A percentile compares a stretch with the other conserved stretches of the same genome.
phyloP scores from a whole-genome alignment of 1,284 basidiomycete species.

The Quambalaria eucalypti region DNA sequence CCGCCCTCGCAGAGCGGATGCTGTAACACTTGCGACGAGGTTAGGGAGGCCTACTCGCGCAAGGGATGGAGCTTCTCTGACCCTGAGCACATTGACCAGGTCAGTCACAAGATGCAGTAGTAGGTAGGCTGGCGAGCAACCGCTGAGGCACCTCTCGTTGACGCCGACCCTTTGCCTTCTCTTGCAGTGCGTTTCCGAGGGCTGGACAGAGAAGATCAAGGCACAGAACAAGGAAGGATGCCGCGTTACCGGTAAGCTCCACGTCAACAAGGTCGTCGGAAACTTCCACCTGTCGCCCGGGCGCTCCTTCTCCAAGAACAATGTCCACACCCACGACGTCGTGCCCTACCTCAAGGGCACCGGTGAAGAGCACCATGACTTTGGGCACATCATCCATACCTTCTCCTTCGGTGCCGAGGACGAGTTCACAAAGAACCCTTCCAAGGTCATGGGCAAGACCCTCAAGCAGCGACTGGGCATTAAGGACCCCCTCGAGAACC shows the following conservation, averaged over 20 bases:
- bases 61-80: constrained; percentile 89
- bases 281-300: constrained; percentile 58
- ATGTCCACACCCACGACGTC: constrained; percentile 76
- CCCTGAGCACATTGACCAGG: constrained; percentile 87
- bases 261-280: constrained; percentile 75
- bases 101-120: constrained; percentile 44
- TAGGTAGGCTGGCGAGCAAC: neutral
- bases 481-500: constrained; percentile 70
- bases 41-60: constrained; percentile 77
- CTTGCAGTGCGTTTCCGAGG: constrained; percentile 70
- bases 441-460: constrained; percentile 4
- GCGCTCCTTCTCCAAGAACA: constrained; percentile 79
- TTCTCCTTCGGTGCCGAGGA: constrained; percentile 57
- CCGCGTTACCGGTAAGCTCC: constrained; percentile 78
- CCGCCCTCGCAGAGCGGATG: constrained; percentile 62
- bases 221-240: constrained; percentile 90
- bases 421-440: constrained; percentile 17
- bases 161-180: neutral
- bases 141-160: neutral
- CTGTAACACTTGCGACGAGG: constrained; percentile 94
- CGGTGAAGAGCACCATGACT: constrained; percentile 53
- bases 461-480: constrained; percentile 65
- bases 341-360: constrained; percentile 70
- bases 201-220: constrained; percentile 86
- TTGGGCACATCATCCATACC: constrained; percentile 77